A percentile compares a stretch with the other conserved stretches of the same genome.
These are phyloP conservation scores for Cyclocybe cylindracea DNA, from an alignment of 768 basidiomycete genomes.

Conservation along the genomic window DNA sequence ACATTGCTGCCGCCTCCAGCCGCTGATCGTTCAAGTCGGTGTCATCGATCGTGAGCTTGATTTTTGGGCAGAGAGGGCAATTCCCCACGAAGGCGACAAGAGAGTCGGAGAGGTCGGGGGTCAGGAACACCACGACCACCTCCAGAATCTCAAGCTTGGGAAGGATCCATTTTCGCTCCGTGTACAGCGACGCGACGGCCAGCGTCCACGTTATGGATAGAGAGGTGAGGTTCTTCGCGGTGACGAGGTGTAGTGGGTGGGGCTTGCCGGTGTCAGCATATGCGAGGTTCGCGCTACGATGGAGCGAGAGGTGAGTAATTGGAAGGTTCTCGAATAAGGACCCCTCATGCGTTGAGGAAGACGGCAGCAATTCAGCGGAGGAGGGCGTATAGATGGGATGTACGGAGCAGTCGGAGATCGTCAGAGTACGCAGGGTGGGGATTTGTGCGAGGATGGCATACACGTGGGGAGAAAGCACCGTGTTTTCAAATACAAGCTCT, in stretches of 20 bases:
- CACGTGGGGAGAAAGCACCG: slow-evolving; percentile 22
- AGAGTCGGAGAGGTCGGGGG: slow-evolving; percentile 27
- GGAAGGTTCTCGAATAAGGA: slow-evolving; percentile 16
- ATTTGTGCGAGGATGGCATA: slow-evolving; percentile 24
- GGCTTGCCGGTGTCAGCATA: slow-evolving; percentile 4
- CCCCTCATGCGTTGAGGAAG: too few species aligned
- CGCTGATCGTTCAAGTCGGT: slow-evolving; percentile 28
- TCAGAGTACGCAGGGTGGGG: slow-evolving; percentile 23
- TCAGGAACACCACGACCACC: slow-evolving; percentile 23
- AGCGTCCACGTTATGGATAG: slow-evolving; percentile 19
- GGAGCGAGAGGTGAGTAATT: slow-evolving; percentile 18
- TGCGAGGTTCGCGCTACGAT: slow-evolving; percentile 6
- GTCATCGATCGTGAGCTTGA: slow-evolving; percentile 22
- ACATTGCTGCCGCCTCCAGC: slow-evolving; percentile 17
- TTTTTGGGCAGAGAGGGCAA: slow-evolving; percentile 17
- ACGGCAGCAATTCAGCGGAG: not conserved
- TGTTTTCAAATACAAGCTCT: slow-evolving; percentile 21
- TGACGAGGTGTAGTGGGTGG: slow-evolving; percentile 19
- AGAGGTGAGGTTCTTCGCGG: slow-evolving; percentile 9
- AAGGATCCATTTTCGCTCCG: slow-evolving; percentile 8
- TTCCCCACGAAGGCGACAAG: slow-evolving; percentile 20
- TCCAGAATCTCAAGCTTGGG: slow-evolving; percentile 15
- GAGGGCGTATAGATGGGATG: slow-evolving; percentile 12
- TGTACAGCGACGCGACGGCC: slow-evolving; percentile 7
- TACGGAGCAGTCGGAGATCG: slow-evolving; percentile 21